Percentiles rank a stretch among this genome's conserved stretches.
phyloP scores from a whole-genome alignment of 495 filamentous ascomycete species.

The Neurospora cerealis region DNA sequence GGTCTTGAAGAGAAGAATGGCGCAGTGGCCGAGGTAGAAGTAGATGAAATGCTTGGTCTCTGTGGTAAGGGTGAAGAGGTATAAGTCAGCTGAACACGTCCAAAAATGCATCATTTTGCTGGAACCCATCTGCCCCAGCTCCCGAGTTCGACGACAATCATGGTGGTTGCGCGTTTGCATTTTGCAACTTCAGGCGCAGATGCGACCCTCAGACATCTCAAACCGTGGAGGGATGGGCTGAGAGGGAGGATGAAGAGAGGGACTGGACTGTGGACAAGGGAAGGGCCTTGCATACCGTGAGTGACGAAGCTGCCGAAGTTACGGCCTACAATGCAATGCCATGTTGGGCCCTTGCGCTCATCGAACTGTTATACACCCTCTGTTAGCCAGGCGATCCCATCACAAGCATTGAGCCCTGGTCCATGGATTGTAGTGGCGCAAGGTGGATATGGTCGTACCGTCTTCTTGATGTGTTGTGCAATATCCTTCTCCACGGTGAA shows the following conservation, averaged over 20 bases:
- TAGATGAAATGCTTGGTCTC: constrained; percentile 99
- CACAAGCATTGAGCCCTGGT: constrained; percentile 49
- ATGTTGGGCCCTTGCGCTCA: constrained; percentile 82
- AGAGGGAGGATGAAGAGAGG: neutral
- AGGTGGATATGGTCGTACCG: constrained; percentile 4
- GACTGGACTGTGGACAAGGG: neutral
- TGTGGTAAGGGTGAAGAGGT: constrained; percentile 22
- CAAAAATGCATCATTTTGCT: neutral
- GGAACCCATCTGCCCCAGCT: neutral
- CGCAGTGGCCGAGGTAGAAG: constrained; percentile 98
- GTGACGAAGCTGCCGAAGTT: constrained; percentile 99
- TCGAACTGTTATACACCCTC: constrained; percentile 54
- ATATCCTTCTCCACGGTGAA: constrained; percentile 85
- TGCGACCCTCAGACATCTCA: neutral
- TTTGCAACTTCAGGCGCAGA: neutral
- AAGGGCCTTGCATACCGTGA: constrained; percentile 54
- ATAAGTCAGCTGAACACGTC: neutral
- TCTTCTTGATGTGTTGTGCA: neutral
- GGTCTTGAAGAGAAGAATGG: constrained; percentile 98
- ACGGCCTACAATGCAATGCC: constrained; percentile 97
- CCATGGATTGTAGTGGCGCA: constrained; percentile 54
- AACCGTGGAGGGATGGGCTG: neutral
- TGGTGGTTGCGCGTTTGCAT: neutral
- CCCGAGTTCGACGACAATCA: neutral
- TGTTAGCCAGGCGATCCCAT: constrained; percentile 2